phyloP scores from a whole-genome alignment of 805 yeast species.

The Saccharomyces paradoxus region DNA sequence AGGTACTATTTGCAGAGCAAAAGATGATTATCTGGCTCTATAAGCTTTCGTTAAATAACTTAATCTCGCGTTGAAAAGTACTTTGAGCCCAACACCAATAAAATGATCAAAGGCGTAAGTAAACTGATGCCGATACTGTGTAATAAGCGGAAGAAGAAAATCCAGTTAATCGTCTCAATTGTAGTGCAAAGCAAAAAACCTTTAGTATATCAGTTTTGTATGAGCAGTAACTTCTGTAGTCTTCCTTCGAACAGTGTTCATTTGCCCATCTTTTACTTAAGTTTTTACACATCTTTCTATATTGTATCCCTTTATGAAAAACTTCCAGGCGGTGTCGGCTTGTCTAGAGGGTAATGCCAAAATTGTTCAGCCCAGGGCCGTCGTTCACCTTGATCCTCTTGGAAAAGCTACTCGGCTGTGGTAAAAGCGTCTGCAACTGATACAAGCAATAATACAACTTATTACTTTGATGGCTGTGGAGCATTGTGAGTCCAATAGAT shows the following conservation, averaged over 20 bases:
- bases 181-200: not conserved
- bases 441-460: constrained; percentile 71
- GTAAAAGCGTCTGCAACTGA: constrained; percentile 5
- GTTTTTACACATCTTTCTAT: not conserved
- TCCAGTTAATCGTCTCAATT: not conserved
- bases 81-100: not conserved
- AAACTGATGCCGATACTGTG: not conserved
- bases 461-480: constrained; percentile 47
- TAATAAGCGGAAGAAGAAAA: not conserved
- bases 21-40: not conserved
- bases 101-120: not conserved
- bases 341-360: constrained; percentile 37
- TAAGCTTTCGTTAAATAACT: not conserved
- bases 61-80: not conserved
- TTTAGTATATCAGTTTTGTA: not conserved
- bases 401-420: not conserved
- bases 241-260: not conserved
- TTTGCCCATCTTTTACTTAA: not conserved
- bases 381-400: constrained; percentile 36
- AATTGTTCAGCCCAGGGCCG: constrained; percentile 62
- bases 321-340: not conserved
- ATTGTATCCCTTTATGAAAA: not conserved
- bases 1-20: not conserved
- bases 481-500: constrained; percentile 49
- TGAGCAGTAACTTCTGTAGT: not conserved